A percentile compares a stretch with the other conserved stretches of the same genome.
These are phyloP conservation scores for Luzula sylvatica DNA, from an alignment of 176 grass and related monocot genomes.

Conservation along the genomic window DNA sequence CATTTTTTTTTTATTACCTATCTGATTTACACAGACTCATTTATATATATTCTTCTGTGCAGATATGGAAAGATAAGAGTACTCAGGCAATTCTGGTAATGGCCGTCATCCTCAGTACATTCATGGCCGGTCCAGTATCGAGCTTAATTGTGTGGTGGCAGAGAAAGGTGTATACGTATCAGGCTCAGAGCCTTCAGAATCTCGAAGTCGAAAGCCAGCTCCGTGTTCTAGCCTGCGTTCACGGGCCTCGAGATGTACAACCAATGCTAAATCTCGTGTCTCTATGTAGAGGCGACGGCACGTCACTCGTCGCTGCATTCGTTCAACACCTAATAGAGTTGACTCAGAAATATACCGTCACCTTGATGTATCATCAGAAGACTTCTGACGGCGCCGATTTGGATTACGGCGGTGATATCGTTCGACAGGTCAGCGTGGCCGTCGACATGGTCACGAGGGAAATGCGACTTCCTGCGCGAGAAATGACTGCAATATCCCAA, in stretches of 20 bases:
- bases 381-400: constrained; percentile 26
- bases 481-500: constrained; percentile 42
- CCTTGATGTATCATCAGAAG: constrained; percentile 33
- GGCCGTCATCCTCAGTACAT: constrained; percentile 34
- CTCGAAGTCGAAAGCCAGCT: constrained; percentile 35
- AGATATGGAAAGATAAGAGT: constrained; percentile 31
- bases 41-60: constrained; percentile 4
- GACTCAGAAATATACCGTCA: constrained; percentile 46
- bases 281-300: constrained; percentile 18
- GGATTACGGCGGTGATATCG: constrained; percentile 18
- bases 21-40: not conserved
- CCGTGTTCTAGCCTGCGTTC: constrained; percentile 49
- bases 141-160: constrained; percentile 45
- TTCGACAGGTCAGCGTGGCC: constrained; percentile 27
- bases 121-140: constrained; percentile 48
- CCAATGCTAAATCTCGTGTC: constrained; percentile 33
- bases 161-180: constrained; percentile 23
- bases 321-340: constrained; percentile 62
- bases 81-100: constrained; percentile 30
- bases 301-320: constrained; percentile 22
- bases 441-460: constrained; percentile 29
- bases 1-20: not conserved
- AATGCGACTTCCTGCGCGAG: constrained; percentile 9
- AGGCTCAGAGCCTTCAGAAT: constrained; percentile 38
- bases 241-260: constrained; percentile 21